phyloP scores from a whole-genome alignment of 305 asterid species.

The Fraxinus xanthoxyloides region DNA sequence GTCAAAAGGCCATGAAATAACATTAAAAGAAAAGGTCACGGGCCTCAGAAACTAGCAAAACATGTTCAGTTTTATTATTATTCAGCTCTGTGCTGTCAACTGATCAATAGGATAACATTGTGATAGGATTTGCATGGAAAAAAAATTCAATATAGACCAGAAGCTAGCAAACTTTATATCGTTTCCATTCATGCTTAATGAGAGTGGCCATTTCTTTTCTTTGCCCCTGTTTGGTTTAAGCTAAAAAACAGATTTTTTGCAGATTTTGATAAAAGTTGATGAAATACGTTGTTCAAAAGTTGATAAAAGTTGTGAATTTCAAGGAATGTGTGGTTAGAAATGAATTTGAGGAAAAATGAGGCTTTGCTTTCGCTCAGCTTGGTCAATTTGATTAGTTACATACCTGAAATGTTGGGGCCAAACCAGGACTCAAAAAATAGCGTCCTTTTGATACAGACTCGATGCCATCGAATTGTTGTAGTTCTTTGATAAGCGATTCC shows the following conservation, averaged over 20 bases:
- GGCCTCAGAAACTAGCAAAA: background rate
- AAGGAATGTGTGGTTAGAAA: background rate
- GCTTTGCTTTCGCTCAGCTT: background rate
- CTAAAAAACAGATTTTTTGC: background rate
- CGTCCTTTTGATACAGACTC: slow-evolving; percentile 82
- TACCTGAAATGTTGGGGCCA: slow-evolving; percentile 98
- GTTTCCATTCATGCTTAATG: background rate
- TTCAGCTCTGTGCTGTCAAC: background rate
- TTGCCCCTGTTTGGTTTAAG: background rate
- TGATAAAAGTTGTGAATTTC: background rate
- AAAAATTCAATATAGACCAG: background rate
- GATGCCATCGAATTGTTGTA: slow-evolving; percentile 65
- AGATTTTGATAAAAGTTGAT: background rate
- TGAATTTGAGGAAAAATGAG: background rate
- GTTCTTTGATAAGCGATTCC: slow-evolving; percentile 71
- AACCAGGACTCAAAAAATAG: slow-evolving; percentile 87
- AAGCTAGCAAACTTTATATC: background rate
- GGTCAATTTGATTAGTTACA: slow-evolving; percentile 2
- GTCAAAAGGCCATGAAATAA: slow-evolving; percentile 8
- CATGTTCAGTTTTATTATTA: background rate
- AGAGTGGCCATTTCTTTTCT: background rate
- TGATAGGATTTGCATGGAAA: background rate
- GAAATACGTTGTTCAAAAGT: too few relatives aligned
- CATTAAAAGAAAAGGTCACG: background rate
- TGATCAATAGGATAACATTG: background rate